These are phyloP conservation scores for Larix kaempferi DNA, from an alignment of 75 land plant species.

Conservation along the genomic window DNA sequence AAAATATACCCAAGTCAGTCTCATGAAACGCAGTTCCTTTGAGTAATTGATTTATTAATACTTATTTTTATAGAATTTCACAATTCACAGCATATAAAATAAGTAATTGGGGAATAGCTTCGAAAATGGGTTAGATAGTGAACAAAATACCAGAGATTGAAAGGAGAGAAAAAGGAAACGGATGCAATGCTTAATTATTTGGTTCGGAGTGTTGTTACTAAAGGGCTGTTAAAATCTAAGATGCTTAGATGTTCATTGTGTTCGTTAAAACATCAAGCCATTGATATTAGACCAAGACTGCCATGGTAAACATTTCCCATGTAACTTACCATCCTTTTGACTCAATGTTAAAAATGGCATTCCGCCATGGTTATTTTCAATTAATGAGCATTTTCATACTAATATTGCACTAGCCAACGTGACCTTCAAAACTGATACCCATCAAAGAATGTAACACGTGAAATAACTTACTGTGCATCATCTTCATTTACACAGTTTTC, in stretches of 20 bases:
- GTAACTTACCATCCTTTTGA: neutral
- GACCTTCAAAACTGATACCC: neutral
- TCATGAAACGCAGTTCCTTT: neutral
- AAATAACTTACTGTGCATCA: conserved; percentile 69
- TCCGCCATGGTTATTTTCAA: neutral
- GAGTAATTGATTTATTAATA: neutral
- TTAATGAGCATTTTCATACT: neutral
- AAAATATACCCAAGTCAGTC: neutral
- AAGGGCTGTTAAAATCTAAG: neutral
- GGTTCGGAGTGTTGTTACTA: neutral
- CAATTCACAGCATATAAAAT: neutral
- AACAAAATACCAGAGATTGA: neutral
- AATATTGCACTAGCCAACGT: neutral
- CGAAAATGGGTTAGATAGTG: neutral
- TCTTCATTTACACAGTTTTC: conserved; percentile 45
- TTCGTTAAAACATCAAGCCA: neutral
- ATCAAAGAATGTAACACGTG: neutral
- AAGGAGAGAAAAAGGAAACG: neutral
- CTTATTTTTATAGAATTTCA: neutral
- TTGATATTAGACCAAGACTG: neutral
- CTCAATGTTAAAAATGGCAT: neutral
- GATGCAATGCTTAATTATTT: neutral
- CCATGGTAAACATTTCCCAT: neutral
- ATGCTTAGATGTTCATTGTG: neutral
- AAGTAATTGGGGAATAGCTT: neutral